Conservation (phyloP, 148 eudicot species). For the Simmondsia chinensis region DNA sequence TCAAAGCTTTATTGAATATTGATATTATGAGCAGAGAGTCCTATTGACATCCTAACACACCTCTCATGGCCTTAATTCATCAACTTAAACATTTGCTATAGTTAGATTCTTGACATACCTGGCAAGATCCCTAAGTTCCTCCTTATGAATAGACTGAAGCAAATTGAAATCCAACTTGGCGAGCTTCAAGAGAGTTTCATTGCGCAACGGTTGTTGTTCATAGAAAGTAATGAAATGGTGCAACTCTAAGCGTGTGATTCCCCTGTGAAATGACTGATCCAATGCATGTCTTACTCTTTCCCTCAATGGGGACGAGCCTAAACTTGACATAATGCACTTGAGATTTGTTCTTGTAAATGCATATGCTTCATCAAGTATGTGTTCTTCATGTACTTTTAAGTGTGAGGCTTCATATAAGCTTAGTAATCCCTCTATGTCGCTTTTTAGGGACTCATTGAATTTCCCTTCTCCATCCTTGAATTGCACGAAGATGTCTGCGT, state of each 20-base stretch:
- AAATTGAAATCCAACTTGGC: conserved; percentile 47
- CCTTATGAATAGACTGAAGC: conserved; percentile 32
- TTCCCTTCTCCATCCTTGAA: conserved; percentile 15
- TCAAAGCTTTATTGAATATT: too few species aligned
- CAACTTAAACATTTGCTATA: too few species aligned
- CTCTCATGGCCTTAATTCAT: too few species aligned
- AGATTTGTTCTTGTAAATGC: conserved; percentile 25
- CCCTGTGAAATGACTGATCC: conserved; percentile 22
- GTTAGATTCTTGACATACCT: conserved; percentile 13
- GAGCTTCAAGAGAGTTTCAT: conserved; percentile 18
- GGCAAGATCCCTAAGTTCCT: conserved; percentile 24
- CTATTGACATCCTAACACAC: too few species aligned
- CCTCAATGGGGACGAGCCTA: conserved; percentile 8
- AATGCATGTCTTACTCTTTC: conserved; percentile 34
- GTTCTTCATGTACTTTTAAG: conserved; percentile 16
- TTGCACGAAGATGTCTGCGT: conserved; percentile 19
- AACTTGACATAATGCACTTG: not conserved
- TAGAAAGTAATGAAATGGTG: conserved; percentile 35
- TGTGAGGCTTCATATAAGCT: conserved; percentile 28
- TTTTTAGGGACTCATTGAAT: conserved; percentile 9
- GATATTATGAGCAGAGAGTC: too few species aligned
- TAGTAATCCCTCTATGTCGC: conserved; percentile 12
- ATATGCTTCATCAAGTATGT: conserved; percentile 22
- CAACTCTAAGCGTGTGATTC: conserved; percentile 35
- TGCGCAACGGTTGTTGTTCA: conserved; percentile 13